phyloP scores from a whole-genome alignment of 305 asterid genomes.

The Rubia balearica region DNA sequence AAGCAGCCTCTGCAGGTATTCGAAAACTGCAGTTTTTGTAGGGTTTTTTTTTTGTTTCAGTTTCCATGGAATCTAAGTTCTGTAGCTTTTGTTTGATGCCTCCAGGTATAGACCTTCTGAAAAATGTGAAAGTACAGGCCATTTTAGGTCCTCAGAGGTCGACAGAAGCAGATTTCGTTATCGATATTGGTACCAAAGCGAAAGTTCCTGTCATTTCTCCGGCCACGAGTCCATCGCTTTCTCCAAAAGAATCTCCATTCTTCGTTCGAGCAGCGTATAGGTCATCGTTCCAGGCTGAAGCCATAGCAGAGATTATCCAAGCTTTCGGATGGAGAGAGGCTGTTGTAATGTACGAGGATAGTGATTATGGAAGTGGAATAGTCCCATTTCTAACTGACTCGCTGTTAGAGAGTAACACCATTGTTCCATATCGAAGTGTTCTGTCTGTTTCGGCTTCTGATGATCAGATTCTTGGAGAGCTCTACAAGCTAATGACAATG shows the following conservation, averaged over 20 bases:
- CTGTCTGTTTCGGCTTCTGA: constrained; percentile 32
- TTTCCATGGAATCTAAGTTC: neutral
- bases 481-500: constrained; percentile 31
- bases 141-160: constrained; percentile 43
- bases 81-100: neutral
- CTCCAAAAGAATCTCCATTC: constrained; percentile 32
- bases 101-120: constrained; percentile 50
- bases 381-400: constrained; percentile 35
- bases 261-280: constrained; percentile 38
- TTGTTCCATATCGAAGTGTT: constrained; percentile 27
- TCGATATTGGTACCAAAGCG: constrained; percentile 32
- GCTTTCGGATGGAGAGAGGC: constrained; percentile 40
- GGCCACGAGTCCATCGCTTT: constrained; percentile 41
- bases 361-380: constrained; percentile 33
- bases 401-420: constrained; percentile 13
- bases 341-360: constrained; percentile 33
- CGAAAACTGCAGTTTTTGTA: neutral
- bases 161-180: constrained; percentile 35
- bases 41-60: neutral
- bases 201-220: constrained; percentile 41
- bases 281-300: constrained; percentile 36
- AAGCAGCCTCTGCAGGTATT: constrained; percentile 32
- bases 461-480: constrained; percentile 31
- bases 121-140: constrained; percentile 33
- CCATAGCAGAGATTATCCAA: constrained; percentile 37